Conservation (phyloP, 2,329 filamentous ascomycete species). For the Elsinoe fawcettii region DNA sequence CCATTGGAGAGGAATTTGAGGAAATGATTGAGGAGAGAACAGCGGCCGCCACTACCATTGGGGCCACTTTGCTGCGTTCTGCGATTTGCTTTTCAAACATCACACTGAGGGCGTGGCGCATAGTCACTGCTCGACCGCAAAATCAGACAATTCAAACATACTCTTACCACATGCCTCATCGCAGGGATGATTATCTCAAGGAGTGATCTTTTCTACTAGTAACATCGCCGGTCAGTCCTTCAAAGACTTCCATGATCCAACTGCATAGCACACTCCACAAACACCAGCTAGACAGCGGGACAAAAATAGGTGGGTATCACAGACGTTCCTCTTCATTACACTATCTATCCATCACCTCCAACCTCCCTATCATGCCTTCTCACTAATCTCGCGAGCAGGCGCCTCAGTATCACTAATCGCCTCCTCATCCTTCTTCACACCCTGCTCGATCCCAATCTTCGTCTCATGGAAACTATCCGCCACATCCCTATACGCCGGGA, state of each 20-base stretch:
- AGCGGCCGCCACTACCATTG: too few species aligned
- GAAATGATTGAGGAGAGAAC: too few species aligned
- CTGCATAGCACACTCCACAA: too few species aligned
- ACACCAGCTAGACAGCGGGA: too few species aligned
- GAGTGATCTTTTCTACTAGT: too few species aligned
- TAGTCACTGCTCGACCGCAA: background rate
- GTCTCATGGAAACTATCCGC: constrained; percentile 50
- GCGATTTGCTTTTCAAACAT: background rate
- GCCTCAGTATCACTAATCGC: constrained; percentile 3
- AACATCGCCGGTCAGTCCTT: too few species aligned
- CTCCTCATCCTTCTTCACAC: constrained; percentile 28
- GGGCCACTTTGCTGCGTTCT: background rate
- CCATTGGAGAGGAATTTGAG: too few species aligned
- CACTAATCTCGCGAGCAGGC: background rate
- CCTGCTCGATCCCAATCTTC: constrained; percentile 37
- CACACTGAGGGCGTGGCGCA: background rate
- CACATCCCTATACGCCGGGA: constrained; percentile 54
- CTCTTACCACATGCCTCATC: too few species aligned
- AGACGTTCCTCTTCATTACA: background rate
- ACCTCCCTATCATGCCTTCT: background rate
- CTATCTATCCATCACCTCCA: background rate
- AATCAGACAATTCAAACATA: background rate
- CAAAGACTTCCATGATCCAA: too few species aligned
- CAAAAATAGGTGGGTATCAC: background rate
- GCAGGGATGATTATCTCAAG: too few species aligned